phyloP scores from a whole-genome alignment of 768 basidiomycete genomes.

The Boletus reticuloceps region DNA sequence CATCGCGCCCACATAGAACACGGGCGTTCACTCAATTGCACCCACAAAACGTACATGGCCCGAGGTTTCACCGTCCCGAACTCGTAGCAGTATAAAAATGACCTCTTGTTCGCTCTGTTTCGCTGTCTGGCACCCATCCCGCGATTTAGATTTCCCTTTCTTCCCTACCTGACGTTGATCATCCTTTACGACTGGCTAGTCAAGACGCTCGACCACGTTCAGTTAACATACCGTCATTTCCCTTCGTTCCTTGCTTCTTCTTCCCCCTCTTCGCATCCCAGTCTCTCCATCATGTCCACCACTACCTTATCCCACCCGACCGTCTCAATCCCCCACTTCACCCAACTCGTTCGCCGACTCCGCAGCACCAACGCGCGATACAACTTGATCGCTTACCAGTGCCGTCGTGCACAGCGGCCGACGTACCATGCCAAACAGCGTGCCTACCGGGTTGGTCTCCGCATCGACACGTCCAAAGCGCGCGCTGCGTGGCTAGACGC shows the following conservation, averaged over 20 bases:
- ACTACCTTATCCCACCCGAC: conserved; percentile 8
- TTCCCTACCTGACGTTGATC: neutral
- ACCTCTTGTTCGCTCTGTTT: neutral
- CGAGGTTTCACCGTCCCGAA: neutral
- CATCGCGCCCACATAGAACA: conserved; percentile 9
- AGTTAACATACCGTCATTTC: neutral
- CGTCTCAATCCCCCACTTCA: conserved; percentile 24
- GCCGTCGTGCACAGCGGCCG: conserved; percentile 35
- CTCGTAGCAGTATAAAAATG: conserved; percentile 18
- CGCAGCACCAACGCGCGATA: conserved; percentile 44
- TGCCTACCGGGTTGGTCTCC: conserved; percentile 44
- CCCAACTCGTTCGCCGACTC: conserved; percentile 40
- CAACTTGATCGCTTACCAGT: conserved; percentile 34
- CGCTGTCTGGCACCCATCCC: conserved; percentile 16
- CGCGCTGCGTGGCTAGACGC: conserved; percentile 33
- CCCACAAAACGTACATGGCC: conserved; percentile 12
- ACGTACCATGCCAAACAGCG: conserved; percentile 49
- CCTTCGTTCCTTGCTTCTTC: too few relatives aligned
- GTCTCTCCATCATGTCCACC: neutral
- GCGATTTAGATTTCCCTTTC: neutral
- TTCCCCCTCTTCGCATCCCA: neutral
- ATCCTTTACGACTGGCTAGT: neutral
- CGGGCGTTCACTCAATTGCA: neutral
- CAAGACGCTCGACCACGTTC: too few relatives aligned
- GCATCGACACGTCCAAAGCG: conserved; percentile 43